These are phyloP conservation scores for Fusarium anthophilum DNA, from an alignment of 2,329 filamentous ascomycete genomes.

Conservation along the genomic window DNA sequence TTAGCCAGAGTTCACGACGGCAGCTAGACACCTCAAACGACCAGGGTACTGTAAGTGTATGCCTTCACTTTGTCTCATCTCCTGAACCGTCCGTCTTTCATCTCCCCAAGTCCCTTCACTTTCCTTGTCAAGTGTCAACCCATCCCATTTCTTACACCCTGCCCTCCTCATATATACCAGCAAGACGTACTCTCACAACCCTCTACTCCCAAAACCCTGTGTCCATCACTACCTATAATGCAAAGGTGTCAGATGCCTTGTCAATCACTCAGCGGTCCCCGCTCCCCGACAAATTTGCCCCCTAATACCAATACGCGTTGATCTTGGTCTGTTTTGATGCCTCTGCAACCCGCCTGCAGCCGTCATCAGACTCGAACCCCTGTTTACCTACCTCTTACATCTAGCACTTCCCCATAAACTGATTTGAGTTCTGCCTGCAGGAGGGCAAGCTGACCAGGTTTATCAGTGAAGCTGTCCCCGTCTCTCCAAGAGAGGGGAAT, in stretches of 20 bases:
- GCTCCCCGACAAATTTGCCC: slow-evolving; percentile 32
- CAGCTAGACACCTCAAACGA: slow-evolving; percentile 25
- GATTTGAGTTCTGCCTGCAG: slow-evolving; percentile 35
- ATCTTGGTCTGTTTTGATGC: slow-evolving; percentile 34
- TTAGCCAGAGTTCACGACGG: slow-evolving; percentile 23
- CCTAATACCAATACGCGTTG: slow-evolving; percentile 28
- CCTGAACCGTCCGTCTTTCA: neutral
- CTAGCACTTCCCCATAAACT: slow-evolving; percentile 40
- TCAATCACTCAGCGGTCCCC: slow-evolving; percentile 32
- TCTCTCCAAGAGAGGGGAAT: slow-evolving; percentile 31
- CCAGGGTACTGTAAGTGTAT: slow-evolving; percentile 29
- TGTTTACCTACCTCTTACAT: slow-evolving; percentile 26
- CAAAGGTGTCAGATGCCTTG: slow-evolving; percentile 31
- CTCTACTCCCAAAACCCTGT: slow-evolving; percentile 4
- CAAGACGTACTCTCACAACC: neutral
- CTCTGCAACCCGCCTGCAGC: slow-evolving; percentile 34
- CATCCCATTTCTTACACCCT: slow-evolving; percentile 13
- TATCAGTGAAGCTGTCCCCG: slow-evolving; percentile 33
- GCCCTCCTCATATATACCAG: neutral
- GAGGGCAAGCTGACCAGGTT: slow-evolving; percentile 40
- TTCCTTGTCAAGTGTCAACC: slow-evolving; percentile 10
- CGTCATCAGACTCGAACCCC: slow-evolving; percentile 37
- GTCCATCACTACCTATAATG: slow-evolving; percentile 19
- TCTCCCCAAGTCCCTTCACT: slow-evolving; percentile 1
- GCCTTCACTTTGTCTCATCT: slow-evolving; percentile 9